Percentiles rank a stretch among this genome's conserved stretches.
Conservation (phyloP, 371 early-diverging fungal species). For the Funneliformis caledonium region DNA sequence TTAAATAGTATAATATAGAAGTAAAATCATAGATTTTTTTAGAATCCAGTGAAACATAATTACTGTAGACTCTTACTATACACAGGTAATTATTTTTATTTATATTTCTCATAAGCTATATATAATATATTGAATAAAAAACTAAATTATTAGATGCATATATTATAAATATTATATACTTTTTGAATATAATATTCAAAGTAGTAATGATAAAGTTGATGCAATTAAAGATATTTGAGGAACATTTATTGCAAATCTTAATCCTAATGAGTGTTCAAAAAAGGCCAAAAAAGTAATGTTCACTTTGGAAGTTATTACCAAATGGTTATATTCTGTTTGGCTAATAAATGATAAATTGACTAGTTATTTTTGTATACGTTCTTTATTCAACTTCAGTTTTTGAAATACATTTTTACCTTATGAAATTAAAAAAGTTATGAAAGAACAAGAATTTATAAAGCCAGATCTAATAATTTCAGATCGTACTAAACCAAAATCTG, state of each 20-base stretch:
- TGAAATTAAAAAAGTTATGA: conserved; percentile 7
- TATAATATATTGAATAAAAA: background rate
- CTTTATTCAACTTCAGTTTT: background rate
- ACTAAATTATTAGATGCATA: background rate
- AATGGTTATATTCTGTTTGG: conserved; percentile 4
- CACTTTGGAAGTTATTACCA: background rate
- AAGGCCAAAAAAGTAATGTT: background rate
- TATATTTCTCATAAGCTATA: background rate
- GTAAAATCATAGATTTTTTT: background rate
- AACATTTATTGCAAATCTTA: conserved; percentile 7
- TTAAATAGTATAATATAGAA: conserved; percentile 10
- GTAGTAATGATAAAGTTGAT: background rate
- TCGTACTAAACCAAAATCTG: background rate
- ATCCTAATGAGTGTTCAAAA: conserved; percentile 5
- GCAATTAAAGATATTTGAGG: conserved; percentile 1
- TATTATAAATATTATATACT: background rate
- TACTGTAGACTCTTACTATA: background rate
- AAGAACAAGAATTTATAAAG: background rate
- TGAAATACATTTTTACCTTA: conserved; percentile 2
- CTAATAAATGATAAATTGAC: background rate
- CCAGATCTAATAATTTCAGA: background rate
- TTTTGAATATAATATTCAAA: background rate
- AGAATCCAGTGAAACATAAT: conserved; percentile 1
- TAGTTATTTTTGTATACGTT: background rate
- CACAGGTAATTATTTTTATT: background rate